Evolutionary conservation across 2,329 filamentous ascomycete species (phyloP), one percentile per base, ranked within the genome.

Genomic region (Pestalotiopsis fici): DNA sequence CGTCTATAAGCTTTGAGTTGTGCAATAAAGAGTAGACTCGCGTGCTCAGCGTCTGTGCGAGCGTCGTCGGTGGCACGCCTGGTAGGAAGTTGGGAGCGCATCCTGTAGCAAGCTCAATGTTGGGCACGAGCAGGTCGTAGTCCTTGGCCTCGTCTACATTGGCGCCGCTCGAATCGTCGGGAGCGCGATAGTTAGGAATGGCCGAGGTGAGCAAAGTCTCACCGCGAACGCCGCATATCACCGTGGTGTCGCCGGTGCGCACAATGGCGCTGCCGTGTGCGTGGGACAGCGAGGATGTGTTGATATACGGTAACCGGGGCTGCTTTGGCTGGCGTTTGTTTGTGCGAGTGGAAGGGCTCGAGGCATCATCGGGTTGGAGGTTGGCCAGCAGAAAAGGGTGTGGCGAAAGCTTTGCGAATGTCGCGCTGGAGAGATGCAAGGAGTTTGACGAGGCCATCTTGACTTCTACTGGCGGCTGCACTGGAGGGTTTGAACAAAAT

Each of bases 241-340:
- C 93, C 1, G 94, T 94, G 1, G 95, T 98, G 78, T 97, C 93
- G 59, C 96, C 96, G 64, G 93, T 85, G 43, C 96, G 89, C 62
- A 98, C 92, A 0, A 98, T 91, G 0, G 95, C 92, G 74, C 93
- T 97, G 64, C 96, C 96, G 77, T 97, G 91, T 66, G 94, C 92
- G 78, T 99, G 94, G 0, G 94, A 93, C 62, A 99, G 84, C 25
- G 93, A 96, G 28, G 93, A 92, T 0, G 90, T 89, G 79, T 98
- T 96, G 73, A 96, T 85, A 39, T 90, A 89, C n/a, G 92, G 90
- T 25, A 85, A 79, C 57, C 96, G 91, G 67, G 90, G 88, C 74
- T 95, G 87, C 35, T 87, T 83, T 6, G 93, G 88, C 2, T 85
- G 80, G 71, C 96, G 93, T 70, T 93, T 93, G 79, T 97, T 98